Base-by-base conservation (phyloP, 2,329 filamentous ascomycete genomes). In the Diaporthe sp. region DNA sequence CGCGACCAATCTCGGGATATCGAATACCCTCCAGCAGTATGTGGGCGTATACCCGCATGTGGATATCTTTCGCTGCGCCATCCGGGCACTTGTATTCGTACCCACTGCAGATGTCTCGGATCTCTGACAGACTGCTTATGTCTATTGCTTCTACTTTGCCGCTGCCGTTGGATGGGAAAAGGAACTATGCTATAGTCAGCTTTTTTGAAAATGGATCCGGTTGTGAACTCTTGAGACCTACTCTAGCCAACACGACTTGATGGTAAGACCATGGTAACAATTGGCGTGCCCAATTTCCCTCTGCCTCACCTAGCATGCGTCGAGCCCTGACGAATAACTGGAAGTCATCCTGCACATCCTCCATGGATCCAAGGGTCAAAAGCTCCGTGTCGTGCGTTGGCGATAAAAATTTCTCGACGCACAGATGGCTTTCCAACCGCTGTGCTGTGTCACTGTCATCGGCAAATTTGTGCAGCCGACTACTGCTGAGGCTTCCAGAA, bases 221-320 rank as follows among this genome's bases (percentile, higher is more conserved):
- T 7, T 42, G 40, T 42, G 4, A 6, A 7, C 15, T 42, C 40
- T 22, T 4, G 15, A 38, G 4, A n/a, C 55, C 35, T 38, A 58
- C 55, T 35, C 33, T 58, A 22, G 55, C 12, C 10, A 58, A 58
- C 9, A 12, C 30, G 33, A 25, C 55, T 38, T 38, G 30, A 38
- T n/a, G 55, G 55, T 38, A 58, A 22, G 55, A 38, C 55, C 55
- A 58, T 58, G 55, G 55, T 38, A 58, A 58, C 33, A 58, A 13
- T 4, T 58, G 55, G 28, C 33, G 55, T 15, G 25, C 15, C 55
- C 55, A 58, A 38, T 10, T 38, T 25, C 55, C 55, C 10, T 38
- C 30, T n/a, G 19, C 55, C 0, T 58, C 19, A 19, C 33, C 33
- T 17, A 58, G 30, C 33, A 58, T 38, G 19, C 33, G 30, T n/a